Evolutionary conservation across 2,329 filamentous ascomycete species (phyloP).

Genomic region (Exophiala spinifera): DNA sequence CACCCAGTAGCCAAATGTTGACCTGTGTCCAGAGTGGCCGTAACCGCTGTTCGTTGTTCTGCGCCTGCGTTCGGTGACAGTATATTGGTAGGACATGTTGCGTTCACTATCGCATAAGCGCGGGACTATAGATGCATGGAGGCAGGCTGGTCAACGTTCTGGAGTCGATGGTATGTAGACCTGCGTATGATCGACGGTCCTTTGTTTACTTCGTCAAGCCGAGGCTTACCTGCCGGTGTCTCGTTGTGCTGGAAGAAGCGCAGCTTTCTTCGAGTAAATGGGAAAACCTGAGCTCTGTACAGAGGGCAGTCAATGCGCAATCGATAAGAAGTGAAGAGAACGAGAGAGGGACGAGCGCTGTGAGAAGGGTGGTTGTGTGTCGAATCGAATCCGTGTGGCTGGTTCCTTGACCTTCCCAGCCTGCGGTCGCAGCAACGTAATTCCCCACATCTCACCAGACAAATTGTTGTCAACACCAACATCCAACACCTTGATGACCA

Average conservation of each 20-base stretch:
- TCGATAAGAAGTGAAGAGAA: background rate
- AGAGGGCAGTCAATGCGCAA: background rate
- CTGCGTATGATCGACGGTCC: background rate
- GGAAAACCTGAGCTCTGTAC: background rate
- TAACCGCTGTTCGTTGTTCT: slow-evolving; percentile 33
- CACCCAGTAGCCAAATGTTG: slow-evolving; percentile 70
- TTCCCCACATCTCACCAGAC: slow-evolving; percentile 11
- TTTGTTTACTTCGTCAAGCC: slow-evolving; percentile 20
- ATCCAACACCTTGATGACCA: background rate
- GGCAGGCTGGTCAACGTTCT: background rate
- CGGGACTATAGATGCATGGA: background rate
- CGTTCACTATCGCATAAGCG: background rate
- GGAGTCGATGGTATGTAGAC: background rate
- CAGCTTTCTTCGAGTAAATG: too few relatives aligned
- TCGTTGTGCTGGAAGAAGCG: too few relatives aligned
- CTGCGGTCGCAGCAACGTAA: background rate
- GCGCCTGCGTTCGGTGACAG: slow-evolving; percentile 26
- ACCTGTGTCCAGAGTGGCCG: slow-evolving; percentile 41
- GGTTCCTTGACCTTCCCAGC: slow-evolving; percentile 8
- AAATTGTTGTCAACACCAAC: background rate
- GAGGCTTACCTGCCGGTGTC: slow-evolving; percentile 1
- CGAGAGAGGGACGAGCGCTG: background rate
- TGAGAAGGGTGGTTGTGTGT: background rate
- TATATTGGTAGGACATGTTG: slow-evolving; percentile 27
- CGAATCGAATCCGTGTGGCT: slow-evolving; percentile 17